These are phyloP conservation scores for Annulohypoxylon bovei DNA, from an alignment of 495 filamentous ascomycete species.

Conservation along the genomic window DNA sequence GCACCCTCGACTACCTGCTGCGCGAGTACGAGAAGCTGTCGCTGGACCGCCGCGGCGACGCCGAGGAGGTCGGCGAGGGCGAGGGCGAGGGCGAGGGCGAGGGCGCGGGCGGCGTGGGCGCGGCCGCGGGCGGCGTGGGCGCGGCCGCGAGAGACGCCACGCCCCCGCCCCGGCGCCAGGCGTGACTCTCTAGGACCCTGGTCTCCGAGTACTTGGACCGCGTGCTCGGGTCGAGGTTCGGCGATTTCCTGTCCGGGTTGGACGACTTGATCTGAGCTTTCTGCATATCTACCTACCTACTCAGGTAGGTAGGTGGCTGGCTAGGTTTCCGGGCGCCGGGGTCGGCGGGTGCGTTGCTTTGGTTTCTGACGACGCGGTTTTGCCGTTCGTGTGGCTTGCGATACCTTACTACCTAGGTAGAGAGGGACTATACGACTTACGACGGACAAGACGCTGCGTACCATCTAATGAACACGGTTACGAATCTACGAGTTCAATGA, in stretches of 20 bases:
- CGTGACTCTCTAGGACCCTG: neutral
- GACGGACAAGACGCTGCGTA: neutral
- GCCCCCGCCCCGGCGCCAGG: neutral
- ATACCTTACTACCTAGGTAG: no score
- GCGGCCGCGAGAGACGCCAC: no score
- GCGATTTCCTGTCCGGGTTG: neutral
- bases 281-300: neutral
- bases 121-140: no score
- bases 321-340: neutral
- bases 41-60: conserved; percentile 8
- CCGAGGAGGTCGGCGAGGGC: conserved; percentile 25
- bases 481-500: neutral
- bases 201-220: neutral
- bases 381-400: no score
- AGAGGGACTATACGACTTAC: neutral
- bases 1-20: conserved; percentile 29
- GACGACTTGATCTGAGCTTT: neutral
- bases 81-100: conserved; percentile 16
- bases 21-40: conserved; percentile 38
- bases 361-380: no score
- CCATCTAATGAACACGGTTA: neutral
- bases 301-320: neutral
- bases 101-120: no score
- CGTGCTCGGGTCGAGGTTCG: neutral
- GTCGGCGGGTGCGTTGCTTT: neutral